Conservation (phyloP, 179 eudicot genomes). For the Spinacia oleracea region DNA sequence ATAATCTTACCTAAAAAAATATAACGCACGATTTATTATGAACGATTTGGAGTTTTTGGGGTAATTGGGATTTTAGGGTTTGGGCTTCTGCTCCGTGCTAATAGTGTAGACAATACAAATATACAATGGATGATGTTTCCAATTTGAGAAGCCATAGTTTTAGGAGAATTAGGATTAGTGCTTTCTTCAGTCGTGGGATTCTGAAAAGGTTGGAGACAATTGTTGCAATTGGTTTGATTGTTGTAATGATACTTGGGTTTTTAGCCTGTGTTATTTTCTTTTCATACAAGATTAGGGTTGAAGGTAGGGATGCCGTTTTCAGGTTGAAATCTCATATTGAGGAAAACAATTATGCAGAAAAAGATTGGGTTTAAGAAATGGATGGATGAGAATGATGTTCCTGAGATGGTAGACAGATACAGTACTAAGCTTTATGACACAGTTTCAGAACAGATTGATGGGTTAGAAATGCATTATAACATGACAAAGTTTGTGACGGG, state of each 20-base stretch:
- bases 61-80: conserved; percentile 49
- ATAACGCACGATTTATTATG: no score
- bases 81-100: conserved; percentile 59
- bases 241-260: conserved; percentile 67
- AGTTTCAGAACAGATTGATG: conserved; percentile 78
- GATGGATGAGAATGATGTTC: conserved; percentile 95
- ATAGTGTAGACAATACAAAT: conserved; percentile 47
- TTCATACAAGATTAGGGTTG: conserved; percentile 82
- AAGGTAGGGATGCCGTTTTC: conserved; percentile 76
- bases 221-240: conserved; percentile 82
- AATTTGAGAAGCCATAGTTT: conserved; percentile 60
- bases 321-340: conserved; percentile 70
- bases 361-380: conserved; percentile 74
- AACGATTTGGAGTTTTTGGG: conserved; percentile 58
- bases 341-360: conserved; percentile 78
- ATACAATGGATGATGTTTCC: conserved; percentile 66
- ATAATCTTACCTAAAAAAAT: no score
- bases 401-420: conserved; percentile 76
- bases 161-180: conserved; percentile 44
- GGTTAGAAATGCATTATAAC: conserved; percentile 81
- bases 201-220: conserved; percentile 61
- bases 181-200: conserved; percentile 61
- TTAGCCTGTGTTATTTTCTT: conserved; percentile 61
- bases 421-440: conserved; percentile 63
- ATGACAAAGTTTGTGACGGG: conserved; percentile 78